Percentiles rank a stretch among this genome's conserved stretches.
Conservation (phyloP, 129 eudicot species). For the Calendula officinalis region DNA sequence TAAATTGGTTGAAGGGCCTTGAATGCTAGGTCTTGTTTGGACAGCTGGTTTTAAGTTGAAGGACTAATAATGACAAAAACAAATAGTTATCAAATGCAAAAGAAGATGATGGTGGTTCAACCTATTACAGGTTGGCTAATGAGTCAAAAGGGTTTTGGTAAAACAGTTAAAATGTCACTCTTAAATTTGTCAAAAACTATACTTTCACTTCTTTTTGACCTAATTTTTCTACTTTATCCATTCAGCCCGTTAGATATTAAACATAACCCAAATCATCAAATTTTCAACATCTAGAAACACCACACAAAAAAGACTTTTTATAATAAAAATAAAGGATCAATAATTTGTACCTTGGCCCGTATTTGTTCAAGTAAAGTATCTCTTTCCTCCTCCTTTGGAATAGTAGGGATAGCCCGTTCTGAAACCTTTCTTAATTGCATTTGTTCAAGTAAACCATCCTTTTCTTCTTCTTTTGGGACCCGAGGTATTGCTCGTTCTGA, state of each 20-base stretch:
- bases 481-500: conserved; percentile 51
- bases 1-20: conserved; percentile 75
- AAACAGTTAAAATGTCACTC: too few relatives aligned
- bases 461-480: conserved; percentile 37
- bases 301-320: neutral
- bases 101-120: neutral
- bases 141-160: neutral
- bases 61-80: conserved; percentile 44
- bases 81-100: conserved; percentile 13
- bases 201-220: neutral
- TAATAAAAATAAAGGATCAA: neutral
- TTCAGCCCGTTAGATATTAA: neutral
- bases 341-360: conserved; percentile 56
- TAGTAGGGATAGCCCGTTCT: conserved; percentile 48
- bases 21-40: conserved; percentile 67
- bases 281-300: neutral
- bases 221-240: neutral
- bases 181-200: too few relatives aligned
- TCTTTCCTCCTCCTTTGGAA: conserved; percentile 67
- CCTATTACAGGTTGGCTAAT: neutral
- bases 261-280: neutral
- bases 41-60: conserved; percentile 80
- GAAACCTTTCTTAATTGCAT: conserved; percentile 78
- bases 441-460: neutral
- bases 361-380: conserved; percentile 77